Evolutionary conservation across 2,329 filamentous ascomycete genomes (phyloP), one percentile per base, ranked within the genome.

Genomic region (Erysiphe pulchra): DNA sequence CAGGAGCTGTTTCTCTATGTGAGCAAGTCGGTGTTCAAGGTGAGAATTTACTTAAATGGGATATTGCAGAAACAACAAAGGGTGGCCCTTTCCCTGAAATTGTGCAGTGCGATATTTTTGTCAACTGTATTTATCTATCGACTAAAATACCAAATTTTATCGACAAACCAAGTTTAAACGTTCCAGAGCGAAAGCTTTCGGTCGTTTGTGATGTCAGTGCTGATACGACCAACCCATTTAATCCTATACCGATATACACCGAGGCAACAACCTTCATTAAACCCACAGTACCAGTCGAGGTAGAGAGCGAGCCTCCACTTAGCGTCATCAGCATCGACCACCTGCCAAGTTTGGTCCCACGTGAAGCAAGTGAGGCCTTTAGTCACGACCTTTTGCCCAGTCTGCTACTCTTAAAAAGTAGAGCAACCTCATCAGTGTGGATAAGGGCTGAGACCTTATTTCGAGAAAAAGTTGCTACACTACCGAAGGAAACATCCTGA

Each of bases 261-360:
- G 74, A 80, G 58, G 81, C 82, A 61, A 93, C 81, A 42, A 90
- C 84, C 18, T 94, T 94, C 59, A 73, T 76, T 58, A 75, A 81
- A 58, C 87, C 86, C n/a, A 93, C 84, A 1, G 77, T 92, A 0
- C 70, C 76, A 1, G 80, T 90, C 20, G 65, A 73, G 32, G 74
- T 68, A 51, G 72, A 64, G 56, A 68, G 61, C 42, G 63, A 67
- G 38, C 55, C 57, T 59, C 65, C 46, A 64, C 63, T 93, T 47
- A 77, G 72, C 42, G 81, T 94, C 53, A 92, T 94, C 62, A 80
- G 75, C 59, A 90, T 92, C 56, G 82, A 92, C 61, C 83, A 92
- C 58, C 68, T 92, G 45, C 83, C 84, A 4, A 80, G 75, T 45
- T 71, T 94, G 52, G 68, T 95, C 34, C 82, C 87, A 1, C 70